Evolutionary conservation across 306 rosid species (phyloP).

Genomic region (Casuarina cunninghamiana): DNA sequence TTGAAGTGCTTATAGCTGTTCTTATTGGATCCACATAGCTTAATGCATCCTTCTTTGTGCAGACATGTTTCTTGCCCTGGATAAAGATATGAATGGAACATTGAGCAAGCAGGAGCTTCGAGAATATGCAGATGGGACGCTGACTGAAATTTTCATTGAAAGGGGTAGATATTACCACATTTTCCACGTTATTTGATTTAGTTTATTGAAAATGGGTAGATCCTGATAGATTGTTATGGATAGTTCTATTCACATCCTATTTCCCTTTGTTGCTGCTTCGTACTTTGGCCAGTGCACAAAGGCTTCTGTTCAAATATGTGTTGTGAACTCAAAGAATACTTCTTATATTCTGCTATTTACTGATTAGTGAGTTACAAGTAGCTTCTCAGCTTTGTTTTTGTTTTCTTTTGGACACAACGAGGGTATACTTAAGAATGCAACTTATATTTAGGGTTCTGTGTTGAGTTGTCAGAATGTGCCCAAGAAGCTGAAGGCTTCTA

Average conservation of each 20-base stretch:
- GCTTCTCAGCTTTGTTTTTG: background rate
- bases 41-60: conserved; percentile 34
- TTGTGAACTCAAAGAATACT: background rate
- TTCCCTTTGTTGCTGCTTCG: background rate
- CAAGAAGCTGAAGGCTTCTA: background rate
- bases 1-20: conserved; percentile 3
- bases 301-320: background rate
- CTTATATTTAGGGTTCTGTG: background rate
- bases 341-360: background rate
- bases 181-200: conserved; percentile 3
- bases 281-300: background rate
- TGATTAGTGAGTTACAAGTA: background rate
- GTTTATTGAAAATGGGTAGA: background rate
- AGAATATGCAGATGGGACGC: conserved; percentile 95
- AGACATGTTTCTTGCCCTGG: conserved; percentile 95
- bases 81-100: conserved; percentile 72
- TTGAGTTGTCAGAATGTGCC: background rate
- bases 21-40: conserved; percentile 4
- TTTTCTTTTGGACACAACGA: background rate
- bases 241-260: background rate
- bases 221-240: background rate
- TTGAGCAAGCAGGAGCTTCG: conserved; percentile 97
- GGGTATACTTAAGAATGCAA: background rate
- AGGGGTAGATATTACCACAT: conserved; percentile 55
- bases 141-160: conserved; percentile 95